Evolutionary conservation across 495 filamentous ascomycete genomes (phyloP), one percentile per base, ranked within the genome.

Genomic region (Saxophila tyrrhenica): DNA sequence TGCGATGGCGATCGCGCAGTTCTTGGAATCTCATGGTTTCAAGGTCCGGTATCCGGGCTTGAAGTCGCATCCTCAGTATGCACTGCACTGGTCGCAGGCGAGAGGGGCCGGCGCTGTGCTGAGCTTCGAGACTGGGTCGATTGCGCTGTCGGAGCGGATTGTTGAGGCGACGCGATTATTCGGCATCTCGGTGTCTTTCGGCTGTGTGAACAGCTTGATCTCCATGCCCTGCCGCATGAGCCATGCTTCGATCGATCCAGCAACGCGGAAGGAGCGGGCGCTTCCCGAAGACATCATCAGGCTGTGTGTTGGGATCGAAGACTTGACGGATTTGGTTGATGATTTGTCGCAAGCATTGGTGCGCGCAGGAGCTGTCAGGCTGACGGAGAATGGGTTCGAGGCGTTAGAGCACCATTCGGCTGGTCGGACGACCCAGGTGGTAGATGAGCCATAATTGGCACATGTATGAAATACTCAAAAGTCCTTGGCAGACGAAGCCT

Each of bases 161-260:
- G 92, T 98, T 1, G 94, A 95, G 72, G 83, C 84, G 35, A 87
- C 92, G 2, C 78, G 86, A 59, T 72, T 98, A 23, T 98, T 89
- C 84, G 89, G 85, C 19, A 98, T 98, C 58, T 89, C 84, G 57
- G 92, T 98, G 50, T 92, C 86, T 60, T 98, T 98, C 66, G 92
- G 92, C 35, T 96, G 94, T 69, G 94, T 98, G 43, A 98, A 98
- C 70, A 92, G 86, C 71, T 68, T 98, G 69, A 98, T 98, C 69
- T 95, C 89, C 70, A 95, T 98, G 92, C 92, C 92, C 11, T 98
- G 92, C 64, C 87, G 86, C 56, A 98, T 98, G 92, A 97, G 94
- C 69, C 92, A 98, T 73, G 92, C 92, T 20, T 95, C 89, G 65
- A 98, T 98, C 67, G 94, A 97, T 68, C 86, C 85, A 56, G 91